Evolutionary conservation across 768 basidiomycete genomes (phyloP).

Genomic region (Gloeopeniophorella convolvens): DNA sequence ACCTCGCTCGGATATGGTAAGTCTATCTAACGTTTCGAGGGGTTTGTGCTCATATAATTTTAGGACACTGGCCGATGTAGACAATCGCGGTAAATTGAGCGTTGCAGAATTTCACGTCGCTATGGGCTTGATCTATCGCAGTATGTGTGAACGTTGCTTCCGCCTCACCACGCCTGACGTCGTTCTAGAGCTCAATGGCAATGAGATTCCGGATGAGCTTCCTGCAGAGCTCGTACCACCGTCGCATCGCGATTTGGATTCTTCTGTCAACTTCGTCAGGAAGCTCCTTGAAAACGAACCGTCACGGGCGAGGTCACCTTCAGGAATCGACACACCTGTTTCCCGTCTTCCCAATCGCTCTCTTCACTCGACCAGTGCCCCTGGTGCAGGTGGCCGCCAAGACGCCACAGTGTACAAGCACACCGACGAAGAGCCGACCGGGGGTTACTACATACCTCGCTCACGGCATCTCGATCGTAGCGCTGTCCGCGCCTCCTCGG

Average conservation of each 20-base stretch:
- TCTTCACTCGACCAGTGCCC: conserved; percentile 49
- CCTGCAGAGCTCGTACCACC: conserved; percentile 89
- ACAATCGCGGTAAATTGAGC: conserved; percentile 93
- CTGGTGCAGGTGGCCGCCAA: conserved; percentile 53
- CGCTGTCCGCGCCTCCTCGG: conserved; percentile 66
- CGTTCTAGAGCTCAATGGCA: conserved; percentile 77
- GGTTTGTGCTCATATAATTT: background rate
- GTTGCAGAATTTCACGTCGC: conserved; percentile 96
- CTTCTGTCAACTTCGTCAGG: conserved; percentile 84
- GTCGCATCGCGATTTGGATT: conserved; percentile 82
- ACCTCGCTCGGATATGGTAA: conserved; percentile 90
- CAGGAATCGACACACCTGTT: conserved; percentile 42
- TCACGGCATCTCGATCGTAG: conserved; percentile 82
- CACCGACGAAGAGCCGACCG: conserved; percentile 47
- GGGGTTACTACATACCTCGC: conserved; percentile 71
- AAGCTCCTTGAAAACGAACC: conserved; percentile 83
- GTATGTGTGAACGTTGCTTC: conserved; percentile 43
- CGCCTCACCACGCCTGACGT: background rate
- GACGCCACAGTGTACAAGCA: conserved; percentile 95
- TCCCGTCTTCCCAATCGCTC: conserved; percentile 67
- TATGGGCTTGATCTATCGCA: conserved; percentile 95
- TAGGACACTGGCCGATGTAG: conserved; percentile 88
- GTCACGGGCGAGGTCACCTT: conserved; percentile 57
- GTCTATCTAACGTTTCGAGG: conserved; percentile 26
- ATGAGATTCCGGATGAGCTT: conserved; percentile 78